phyloP scores from a whole-genome alignment of 2,329 filamentous ascomycete genomes.

The Fusarium irregulare region DNA sequence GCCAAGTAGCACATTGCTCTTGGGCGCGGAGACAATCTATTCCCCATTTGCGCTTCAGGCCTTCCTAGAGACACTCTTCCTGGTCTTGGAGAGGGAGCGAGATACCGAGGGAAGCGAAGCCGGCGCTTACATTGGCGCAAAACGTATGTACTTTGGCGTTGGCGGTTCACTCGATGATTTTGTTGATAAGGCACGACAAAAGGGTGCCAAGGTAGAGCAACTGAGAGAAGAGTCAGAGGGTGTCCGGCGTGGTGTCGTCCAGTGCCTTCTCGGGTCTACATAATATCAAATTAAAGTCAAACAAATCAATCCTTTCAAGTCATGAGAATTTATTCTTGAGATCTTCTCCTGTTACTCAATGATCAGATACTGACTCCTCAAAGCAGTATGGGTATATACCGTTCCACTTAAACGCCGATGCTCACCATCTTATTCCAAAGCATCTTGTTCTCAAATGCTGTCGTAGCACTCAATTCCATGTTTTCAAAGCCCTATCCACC shows the following conservation, averaged over 20 bases:
- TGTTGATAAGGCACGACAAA: conserved; percentile 61
- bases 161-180: conserved; percentile 85
- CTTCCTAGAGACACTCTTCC: conserved; percentile 75
- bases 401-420: conserved; percentile 28
- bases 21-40: conserved; percentile 87
- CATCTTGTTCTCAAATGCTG: background rate
- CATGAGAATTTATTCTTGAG: conserved; percentile 4
- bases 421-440: background rate
- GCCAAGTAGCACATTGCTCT: conserved; percentile 60
- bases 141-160: conserved; percentile 86
- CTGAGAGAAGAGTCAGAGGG: conserved; percentile 70
- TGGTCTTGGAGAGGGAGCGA: conserved; percentile 63
- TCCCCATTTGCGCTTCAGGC: conserved; percentile 75
- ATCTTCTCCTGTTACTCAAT: background rate
- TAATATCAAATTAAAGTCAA: conserved; percentile 12
- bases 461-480: background rate
- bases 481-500: background rate
- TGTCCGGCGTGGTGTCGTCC: conserved; percentile 70
- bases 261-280: conserved; percentile 54
- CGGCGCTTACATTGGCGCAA: conserved; percentile 77
- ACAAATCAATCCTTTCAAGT: background rate
- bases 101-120: conserved; percentile 56
- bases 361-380: conserved; percentile 1
- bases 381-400: conserved; percentile 34
- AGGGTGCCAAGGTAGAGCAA: conserved; percentile 61